Evolutionary conservation across 306 rosid genomes (phyloP), one percentile per base, ranked within the genome.

Genomic region (Albizia julibrissin): DNA sequence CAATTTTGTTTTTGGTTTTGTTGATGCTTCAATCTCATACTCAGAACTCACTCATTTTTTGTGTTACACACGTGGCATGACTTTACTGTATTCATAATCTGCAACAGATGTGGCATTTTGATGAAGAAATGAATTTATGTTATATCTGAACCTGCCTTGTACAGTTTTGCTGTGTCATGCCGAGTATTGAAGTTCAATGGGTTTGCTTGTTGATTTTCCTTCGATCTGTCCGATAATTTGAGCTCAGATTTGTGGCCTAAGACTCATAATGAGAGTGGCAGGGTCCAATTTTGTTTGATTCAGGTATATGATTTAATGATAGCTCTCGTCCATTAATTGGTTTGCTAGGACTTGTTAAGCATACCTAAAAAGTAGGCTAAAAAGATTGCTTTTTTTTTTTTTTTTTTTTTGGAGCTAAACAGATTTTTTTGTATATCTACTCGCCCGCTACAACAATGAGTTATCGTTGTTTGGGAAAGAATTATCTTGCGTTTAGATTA

Each of bases 81-180:
- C 24, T 18, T 52, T 59, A 9, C 29, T 42, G 72, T 44, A 42
- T 26, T 62, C 37, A 66, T 66, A 22, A 71, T 75, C 39, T 46
- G 72, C 62, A 43, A 66, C 34, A 76, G 81, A 18, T 83, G 80
- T 58, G 65, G 27, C 47, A 12, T 68, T 67, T 47, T 34, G 68
- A 77, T 47, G 64, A 76, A 44, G 27, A 50, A 73, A 58, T 67
- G 66, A 78, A 73, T 83, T 27, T 66, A 59, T 78, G 84, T 61
- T 50, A 16, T 40, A 49, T 24, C 34, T 22, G 14, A 6, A 64
- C 24, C 42, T 19, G 47, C 70, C 58, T 56, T 18, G 12, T 67
- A 29, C 6, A 59, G 46, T 56, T 2, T 3, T 46, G 62, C 24
- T 19, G 18, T 40, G 21, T 66, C 69, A 27, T 62, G 61, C 24